Evolutionary conservation across 2,329 filamentous ascomycete genomes (phyloP), one percentile per base, ranked within the genome.

Genomic region (Fusarium solani-melongenae): DNA sequence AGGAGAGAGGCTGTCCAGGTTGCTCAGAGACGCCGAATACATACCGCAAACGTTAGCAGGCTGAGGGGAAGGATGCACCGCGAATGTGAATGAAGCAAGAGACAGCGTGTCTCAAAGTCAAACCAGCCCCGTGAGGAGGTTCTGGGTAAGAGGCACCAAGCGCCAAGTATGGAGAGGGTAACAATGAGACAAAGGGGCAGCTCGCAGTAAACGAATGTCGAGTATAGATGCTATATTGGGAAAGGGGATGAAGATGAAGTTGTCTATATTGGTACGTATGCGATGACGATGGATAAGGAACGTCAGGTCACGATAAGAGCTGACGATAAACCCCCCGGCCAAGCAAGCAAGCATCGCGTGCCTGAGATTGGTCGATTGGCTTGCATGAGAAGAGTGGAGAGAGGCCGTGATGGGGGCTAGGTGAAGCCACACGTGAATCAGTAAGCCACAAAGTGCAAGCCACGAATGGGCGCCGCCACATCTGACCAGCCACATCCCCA

Each of bases 91-190:
- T 70, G 71, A 76, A 73, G 76, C 71, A 77, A 78, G 65, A 68
- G 67, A 67, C 73, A 73, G 69, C 76, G 75, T 78, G 76, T 76
- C 76, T 76, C 64, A 65, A 75, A 63, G 58, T 71, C 62, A 70
- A 77, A 69, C 57, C 44, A 39, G 66, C 39, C 34, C 64, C 58
- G 51, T 67, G 60, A 60, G 49, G 72, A 59, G 57, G 41, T 61
- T 69, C 49, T 57, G 27, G 27, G 60, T 55, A 31, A 31, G 46
- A 29, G 46, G 64, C 69, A 46, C 55, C 41, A n/a, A 27, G 22
- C 15, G 20, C 8, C 6, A 36, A 24, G 9, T 39, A 27, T 31
- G 46, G 27, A 9, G 22, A 53, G 22, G 12, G 17, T 20, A n/a
- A 55, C 8, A 22, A 57, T 33, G 58, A 39, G 58, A 15, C 34